A percentile compares a stretch with the other conserved stretches of the same genome.
These are phyloP conservation scores for Neoboletus subvelutipes DNA, from an alignment of 768 basidiomycete genomes.

Conservation along the genomic window DNA sequence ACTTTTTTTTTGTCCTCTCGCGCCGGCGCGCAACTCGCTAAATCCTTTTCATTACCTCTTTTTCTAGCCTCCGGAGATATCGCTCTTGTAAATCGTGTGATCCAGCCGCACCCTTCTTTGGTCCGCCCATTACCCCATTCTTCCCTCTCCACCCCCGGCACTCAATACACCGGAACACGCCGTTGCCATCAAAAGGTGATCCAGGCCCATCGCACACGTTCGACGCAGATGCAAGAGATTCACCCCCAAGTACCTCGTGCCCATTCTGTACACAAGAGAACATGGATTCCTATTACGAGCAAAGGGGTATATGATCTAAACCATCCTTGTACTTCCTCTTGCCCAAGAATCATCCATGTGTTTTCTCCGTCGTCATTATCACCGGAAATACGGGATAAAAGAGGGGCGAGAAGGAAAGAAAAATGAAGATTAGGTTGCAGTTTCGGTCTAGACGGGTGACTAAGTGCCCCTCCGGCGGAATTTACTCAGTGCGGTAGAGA, in stretches of 20 bases:
- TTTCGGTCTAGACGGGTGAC: conserved; percentile 26
- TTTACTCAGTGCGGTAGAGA: conserved; percentile 28
- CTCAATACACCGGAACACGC: background rate
- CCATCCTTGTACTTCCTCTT: conserved; percentile 20
- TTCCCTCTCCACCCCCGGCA: background rate
- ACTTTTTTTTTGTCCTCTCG: background rate
- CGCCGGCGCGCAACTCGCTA: background rate
- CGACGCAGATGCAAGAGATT: background rate
- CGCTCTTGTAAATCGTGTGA: conserved; percentile 31
- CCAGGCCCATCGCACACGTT: background rate
- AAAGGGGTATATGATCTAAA: conserved; percentile 21
- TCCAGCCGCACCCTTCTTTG: background rate
- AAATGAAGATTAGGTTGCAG: conserved; percentile 25
- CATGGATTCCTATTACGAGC: conserved; percentile 20
- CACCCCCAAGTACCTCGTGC: conserved; percentile 14
- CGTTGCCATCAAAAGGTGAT: background rate
- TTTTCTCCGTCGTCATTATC: conserved; percentile 10
- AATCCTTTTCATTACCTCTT: background rate
- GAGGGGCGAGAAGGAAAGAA: conserved; percentile 2
- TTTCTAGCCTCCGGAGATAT: conserved; percentile 45
- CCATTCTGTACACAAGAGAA: conserved; percentile 14
- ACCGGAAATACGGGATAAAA: conserved; percentile 7
- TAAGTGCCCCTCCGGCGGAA: conserved; percentile 23
- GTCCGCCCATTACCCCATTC: background rate
- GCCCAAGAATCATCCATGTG: conserved; percentile 19